These are phyloP conservation scores for Epichloe aotearoae DNA, from an alignment of 2,329 filamentous ascomycete genomes.

Conservation along the genomic window DNA sequence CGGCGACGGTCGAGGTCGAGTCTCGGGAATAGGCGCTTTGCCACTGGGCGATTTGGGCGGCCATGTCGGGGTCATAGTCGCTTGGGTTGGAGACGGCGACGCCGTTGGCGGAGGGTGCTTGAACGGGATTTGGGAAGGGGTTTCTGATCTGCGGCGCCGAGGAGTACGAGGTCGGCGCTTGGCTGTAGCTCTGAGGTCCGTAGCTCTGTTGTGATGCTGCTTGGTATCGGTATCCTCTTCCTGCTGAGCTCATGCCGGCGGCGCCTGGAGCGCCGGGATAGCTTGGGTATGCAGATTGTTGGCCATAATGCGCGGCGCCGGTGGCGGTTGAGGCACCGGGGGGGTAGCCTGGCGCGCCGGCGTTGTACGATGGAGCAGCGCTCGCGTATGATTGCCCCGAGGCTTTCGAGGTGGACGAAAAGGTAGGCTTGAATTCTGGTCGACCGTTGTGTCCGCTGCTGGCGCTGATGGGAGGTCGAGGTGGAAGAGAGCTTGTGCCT, in stretches of 20 bases:
- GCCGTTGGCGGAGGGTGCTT: conserved; percentile 15
- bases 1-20: conserved; percentile 12
- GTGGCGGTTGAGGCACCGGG: not conserved
- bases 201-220: conserved; percentile 20
- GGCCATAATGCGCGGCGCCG: conserved; percentile 5
- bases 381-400: conserved; percentile 26
- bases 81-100: conserved; percentile 20
- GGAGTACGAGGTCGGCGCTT: conserved; percentile 29
- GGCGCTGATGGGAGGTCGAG: conserved; percentile 55
- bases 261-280: conserved; percentile 23
- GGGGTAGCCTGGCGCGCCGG: conserved; percentile 12
- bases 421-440: conserved; percentile 36
- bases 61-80: conserved; percentile 60
- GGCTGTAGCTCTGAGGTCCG: conserved; percentile 17
- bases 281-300: conserved; percentile 10
- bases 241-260: conserved; percentile 11
- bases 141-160: conserved; percentile 55
- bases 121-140: conserved; percentile 58
- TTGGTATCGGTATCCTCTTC: conserved; percentile 2
- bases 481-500: conserved; percentile 55
- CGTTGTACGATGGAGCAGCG: conserved; percentile 14
- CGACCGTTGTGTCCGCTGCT: conserved; percentile 17
- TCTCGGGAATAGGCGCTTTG: conserved; percentile 64
- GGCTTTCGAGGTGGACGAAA: conserved; percentile 25
- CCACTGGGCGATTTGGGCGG: conserved; percentile 89